Percentiles rank a stretch among this genome's conserved stretches.
Conservation (phyloP, 176 grass and related monocot species). For the Dactylis glomerata region DNA sequence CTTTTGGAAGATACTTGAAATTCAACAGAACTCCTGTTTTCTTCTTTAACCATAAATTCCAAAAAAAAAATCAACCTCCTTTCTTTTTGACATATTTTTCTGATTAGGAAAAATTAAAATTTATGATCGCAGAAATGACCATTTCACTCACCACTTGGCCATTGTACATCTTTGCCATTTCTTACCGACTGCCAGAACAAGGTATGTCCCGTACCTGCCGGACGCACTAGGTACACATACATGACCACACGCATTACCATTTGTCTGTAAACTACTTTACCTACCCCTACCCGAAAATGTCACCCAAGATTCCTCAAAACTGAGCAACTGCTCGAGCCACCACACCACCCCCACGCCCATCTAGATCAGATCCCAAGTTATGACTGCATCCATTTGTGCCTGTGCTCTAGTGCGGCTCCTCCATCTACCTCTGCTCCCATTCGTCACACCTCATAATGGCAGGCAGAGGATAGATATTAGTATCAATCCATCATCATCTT, state of each 20-base stretch:
- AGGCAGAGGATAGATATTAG: neutral
- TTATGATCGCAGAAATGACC: neutral
- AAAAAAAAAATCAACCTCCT: too few relatives aligned
- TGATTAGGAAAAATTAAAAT: too few relatives aligned
- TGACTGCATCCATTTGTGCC: neutral
- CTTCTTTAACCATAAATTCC: too few relatives aligned
- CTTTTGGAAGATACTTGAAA: neutral
- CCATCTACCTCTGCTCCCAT: neutral
- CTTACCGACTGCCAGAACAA: neutral
- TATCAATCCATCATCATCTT: neutral
- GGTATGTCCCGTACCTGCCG: neutral
- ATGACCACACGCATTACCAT: neutral
- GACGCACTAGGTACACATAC: neutral
- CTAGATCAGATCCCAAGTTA: conserved; percentile 2
- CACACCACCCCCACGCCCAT: neutral
- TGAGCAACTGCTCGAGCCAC: neutral
- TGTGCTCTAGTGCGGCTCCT: neutral
- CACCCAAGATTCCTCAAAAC: neutral
- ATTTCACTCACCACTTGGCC: neutral
- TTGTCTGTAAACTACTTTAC: neutral
- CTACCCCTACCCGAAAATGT: neutral
- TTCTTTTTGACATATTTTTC: too few relatives aligned
- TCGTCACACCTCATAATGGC: neutral
- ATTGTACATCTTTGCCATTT: neutral
- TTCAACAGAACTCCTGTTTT: too few relatives aligned